Evolutionary conservation across 371 early-diverging fungal genomes (phyloP), one percentile per base, ranked within the genome.

Genomic region (Enterocytospora artemiae): DNA sequence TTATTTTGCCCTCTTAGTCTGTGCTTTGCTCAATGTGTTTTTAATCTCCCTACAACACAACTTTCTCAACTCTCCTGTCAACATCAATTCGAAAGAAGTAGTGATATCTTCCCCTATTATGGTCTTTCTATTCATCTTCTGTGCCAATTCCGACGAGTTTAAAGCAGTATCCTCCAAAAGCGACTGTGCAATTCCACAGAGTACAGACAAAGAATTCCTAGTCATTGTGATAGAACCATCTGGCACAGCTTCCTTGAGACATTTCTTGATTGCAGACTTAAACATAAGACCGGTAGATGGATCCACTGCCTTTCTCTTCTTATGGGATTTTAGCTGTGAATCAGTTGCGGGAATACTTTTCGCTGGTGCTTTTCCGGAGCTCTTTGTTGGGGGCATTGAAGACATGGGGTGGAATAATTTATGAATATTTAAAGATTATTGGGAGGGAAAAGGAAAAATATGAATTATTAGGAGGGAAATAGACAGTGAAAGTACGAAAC

Each of bases 61-160:
- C 39, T 73, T 62, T 32, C 66, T 54, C 28, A 78, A 54, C 58
- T 78, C 78, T 20, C 78, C 78, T 36, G 52, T 67, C 12, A 71
- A 50, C 37, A 69, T 65, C 22, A 78, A 65, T 49, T 70, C 65
- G 31, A 64, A 64, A 3, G 78, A 73, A 48, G 71, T 50, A 9
- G 60, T 44, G 27, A 78, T 67, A 31, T 78, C 78, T 48, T 78
- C 78, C 16, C 68, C 72, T 45, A 74, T 74, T 20, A 78, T 64
- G n/a, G 78, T 78, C 27, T 75, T 70, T 49, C 76, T 78, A 24
- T 67, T 67, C 22, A 74, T 76, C 55, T 78, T 78, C 48, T 67
- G 63, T 45, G 74, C 70, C 12, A 78, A 62, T 25, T 69, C 74
- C 27, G 43, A 61, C 5, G 74, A 69, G 25, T 54, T 62, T 0